phyloP scores from a whole-genome alignment of 78 protist genomes.

The Chrysochromulina parva region DNA sequence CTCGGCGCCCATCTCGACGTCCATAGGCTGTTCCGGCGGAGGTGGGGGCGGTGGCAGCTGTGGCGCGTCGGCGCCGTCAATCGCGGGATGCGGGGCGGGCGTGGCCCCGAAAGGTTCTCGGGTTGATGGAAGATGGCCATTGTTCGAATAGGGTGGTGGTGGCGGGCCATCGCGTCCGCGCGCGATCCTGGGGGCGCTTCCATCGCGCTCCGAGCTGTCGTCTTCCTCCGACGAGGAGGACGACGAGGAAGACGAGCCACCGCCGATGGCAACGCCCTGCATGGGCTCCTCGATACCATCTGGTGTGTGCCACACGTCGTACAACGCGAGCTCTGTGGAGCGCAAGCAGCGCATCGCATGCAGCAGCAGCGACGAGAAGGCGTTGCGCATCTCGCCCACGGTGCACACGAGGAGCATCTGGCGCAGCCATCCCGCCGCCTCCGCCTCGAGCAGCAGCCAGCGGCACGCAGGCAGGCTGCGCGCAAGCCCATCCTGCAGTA shows the following conservation, averaged over 20 bases:
- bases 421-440: not conserved
- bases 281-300: not conserved
- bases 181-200: too few species aligned
- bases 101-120: too few species aligned
- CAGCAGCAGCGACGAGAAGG: not conserved
- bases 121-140: too few species aligned
- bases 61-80: too few species aligned
- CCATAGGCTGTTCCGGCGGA: too few species aligned
- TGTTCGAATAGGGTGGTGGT: too few species aligned
- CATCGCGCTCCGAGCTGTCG: not conserved
- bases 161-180: too few species aligned
- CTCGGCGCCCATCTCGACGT: too few species aligned
- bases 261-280: not conserved
- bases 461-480: not conserved
- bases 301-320: too few species aligned
- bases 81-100: too few species aligned
- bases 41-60: too few species aligned
- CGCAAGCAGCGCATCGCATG: not conserved
- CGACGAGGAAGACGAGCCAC: not conserved
- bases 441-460: not conserved
- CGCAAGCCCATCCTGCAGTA: not conserved
- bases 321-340: not conserved
- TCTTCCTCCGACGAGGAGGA: not conserved
- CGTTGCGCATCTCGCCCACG: not conserved
- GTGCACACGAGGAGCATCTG: constrained; percentile 11